A percentile compares a stretch with the other conserved stretches of the same genome.
phyloP scores from a whole-genome alignment of 306 rosid species.

The Quercus robur region DNA sequence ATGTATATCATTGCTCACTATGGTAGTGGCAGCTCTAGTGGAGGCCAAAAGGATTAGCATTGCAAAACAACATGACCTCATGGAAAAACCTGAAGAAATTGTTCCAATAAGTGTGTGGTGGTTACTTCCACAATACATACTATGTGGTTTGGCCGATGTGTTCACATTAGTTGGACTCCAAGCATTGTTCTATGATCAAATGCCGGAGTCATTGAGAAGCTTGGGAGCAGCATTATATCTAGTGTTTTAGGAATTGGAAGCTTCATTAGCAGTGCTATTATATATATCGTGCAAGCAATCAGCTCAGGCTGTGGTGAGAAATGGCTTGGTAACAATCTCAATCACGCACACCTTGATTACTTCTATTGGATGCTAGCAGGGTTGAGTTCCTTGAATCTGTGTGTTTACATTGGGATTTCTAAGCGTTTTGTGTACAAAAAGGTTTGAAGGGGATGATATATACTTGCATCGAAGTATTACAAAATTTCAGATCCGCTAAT shows the following conservation, averaged over 20 bases:
- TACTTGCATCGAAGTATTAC: no score
- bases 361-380: slow-evolving; percentile 43
- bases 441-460: slow-evolving; percentile 10
- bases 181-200: slow-evolving; percentile 37
- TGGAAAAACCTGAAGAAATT: slow-evolving; percentile 17
- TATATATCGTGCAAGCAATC: neutral
- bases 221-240: slow-evolving; percentile 29
- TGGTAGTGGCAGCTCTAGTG: slow-evolving; percentile 28
- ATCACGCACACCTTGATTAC: slow-evolving; percentile 37
- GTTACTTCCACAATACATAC: slow-evolving; percentile 42
- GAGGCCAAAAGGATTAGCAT: slow-evolving; percentile 24
- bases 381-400: slow-evolving; percentile 25
- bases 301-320: neutral
- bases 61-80: neutral
- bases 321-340: slow-evolving; percentile 43
- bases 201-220: slow-evolving; percentile 38
- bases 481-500: no score
- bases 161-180: slow-evolving; percentile 32
- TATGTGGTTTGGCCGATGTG: slow-evolving; percentile 15
- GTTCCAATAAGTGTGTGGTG: slow-evolving; percentile 43
- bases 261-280: slow-evolving; percentile 24
- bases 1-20: slow-evolving; percentile 28
- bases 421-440: slow-evolving; percentile 33
- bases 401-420: slow-evolving; percentile 27
- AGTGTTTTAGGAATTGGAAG: slow-evolving; percentile 31